phyloP scores from a whole-genome alignment of 164 flowering plant genomes.

The Litsea cubeba region DNA sequence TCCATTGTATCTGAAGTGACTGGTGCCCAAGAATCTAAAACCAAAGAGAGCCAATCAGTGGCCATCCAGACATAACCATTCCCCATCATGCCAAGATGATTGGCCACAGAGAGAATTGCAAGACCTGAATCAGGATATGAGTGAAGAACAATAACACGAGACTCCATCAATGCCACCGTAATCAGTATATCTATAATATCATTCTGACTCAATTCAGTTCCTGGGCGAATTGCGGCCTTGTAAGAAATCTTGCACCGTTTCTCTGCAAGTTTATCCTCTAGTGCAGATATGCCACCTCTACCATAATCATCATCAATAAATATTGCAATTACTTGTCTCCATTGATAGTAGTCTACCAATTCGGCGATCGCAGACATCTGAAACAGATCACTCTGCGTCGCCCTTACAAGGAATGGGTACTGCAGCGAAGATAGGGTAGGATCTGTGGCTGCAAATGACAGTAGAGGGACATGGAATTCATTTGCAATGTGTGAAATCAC shows the following conservation, averaged over 20 bases:
- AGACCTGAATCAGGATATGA: conserved; percentile 52
- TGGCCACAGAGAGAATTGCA: conserved; percentile 52
- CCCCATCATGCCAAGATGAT: conserved; percentile 68
- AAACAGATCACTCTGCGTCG: conserved; percentile 65
- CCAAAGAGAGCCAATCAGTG: conserved; percentile 78
- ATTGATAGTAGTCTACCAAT: conserved; percentile 56
- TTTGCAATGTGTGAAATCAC: conserved; percentile 59
- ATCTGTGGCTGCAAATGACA: conserved; percentile 89
- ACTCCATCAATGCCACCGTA: conserved; percentile 57
- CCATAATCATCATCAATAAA: conserved; percentile 80
- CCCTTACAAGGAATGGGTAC: conserved; percentile 72
- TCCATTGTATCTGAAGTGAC: conserved; percentile 38
- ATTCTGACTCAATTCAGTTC: conserved; percentile 17
- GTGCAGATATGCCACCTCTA: conserved; percentile 70
- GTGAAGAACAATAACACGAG: conserved; percentile 79
- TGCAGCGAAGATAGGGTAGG: conserved; percentile 76
- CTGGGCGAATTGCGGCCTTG: conserved; percentile 55
- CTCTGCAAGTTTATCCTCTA: conserved; percentile 61
- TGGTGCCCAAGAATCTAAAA: conserved; percentile 52
- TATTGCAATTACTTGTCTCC: conserved; percentile 72
- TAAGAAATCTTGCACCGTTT: conserved; percentile 62
- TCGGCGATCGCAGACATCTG: conserved; percentile 89
- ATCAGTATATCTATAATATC: conserved; percentile 54
- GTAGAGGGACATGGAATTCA: conserved; percentile 77
- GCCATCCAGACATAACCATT: conserved; percentile 92